phyloP scores from a whole-genome alignment of 805 yeast genomes.

The Limtongozyma cylindracea region DNA sequence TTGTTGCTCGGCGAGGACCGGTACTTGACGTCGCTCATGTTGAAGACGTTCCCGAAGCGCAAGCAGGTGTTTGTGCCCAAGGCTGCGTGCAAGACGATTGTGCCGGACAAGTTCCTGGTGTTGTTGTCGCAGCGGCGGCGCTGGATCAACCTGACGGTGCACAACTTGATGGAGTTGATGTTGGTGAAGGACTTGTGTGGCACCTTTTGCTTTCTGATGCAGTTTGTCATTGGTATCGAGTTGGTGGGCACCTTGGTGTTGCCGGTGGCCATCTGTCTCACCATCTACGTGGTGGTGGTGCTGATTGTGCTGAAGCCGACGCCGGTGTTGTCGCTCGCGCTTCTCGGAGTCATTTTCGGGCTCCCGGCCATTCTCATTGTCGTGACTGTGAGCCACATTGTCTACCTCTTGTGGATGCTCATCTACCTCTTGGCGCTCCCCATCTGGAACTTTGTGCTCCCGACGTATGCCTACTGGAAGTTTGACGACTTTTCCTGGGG shows the following conservation, averaged over 20 bases:
- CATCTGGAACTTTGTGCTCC: conserved; percentile 82
- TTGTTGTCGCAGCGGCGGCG: conserved; percentile 83
- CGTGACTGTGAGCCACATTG: conserved; percentile 50
- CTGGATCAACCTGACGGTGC: conserved; percentile 92
- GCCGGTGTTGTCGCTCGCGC: conserved; percentile 49
- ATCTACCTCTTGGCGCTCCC: conserved; percentile 65
- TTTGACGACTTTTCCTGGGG: conserved; percentile 96
- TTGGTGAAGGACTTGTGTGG: conserved; percentile 78
- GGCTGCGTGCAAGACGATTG: conserved; percentile 81
- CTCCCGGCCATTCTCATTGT: conserved; percentile 66
- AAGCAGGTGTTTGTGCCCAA: conserved; percentile 71
- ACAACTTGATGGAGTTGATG: conserved; percentile 70
- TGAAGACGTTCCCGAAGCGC: conserved; percentile 72
- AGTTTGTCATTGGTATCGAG: conserved; percentile 66
- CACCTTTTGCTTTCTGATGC: conserved; percentile 88
- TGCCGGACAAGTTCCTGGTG: conserved; percentile 61
- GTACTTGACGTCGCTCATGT: conserved; percentile 62
- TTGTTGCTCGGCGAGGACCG: conserved; percentile 80
- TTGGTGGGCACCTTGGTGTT: conserved; percentile 69
- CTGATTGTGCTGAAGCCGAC: conserved; percentile 55
- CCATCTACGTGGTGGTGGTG: conserved; percentile 49
- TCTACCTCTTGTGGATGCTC: conserved; percentile 56
- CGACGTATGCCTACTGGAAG: conserved; percentile 78
- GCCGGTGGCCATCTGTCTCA: conserved; percentile 72
- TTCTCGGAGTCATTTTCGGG: conserved; percentile 62